Conservation (phyloP, 805 yeast species). For the Candida nitratophila region DNA sequence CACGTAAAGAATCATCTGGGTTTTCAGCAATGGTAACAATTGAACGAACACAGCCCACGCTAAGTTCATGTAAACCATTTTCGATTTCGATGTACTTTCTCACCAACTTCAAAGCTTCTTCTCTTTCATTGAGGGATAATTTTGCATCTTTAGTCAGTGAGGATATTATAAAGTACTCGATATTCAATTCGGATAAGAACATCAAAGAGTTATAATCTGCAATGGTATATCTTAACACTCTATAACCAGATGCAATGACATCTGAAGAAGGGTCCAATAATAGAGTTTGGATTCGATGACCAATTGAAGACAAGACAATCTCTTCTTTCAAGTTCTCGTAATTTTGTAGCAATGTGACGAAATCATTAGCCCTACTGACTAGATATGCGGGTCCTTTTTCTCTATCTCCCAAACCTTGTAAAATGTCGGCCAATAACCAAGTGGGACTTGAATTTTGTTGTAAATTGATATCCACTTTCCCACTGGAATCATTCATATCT, state of each 20-base stretch:
- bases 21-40: slow-evolving; percentile 57
- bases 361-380: slow-evolving; percentile 57
- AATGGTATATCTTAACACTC: slow-evolving; percentile 62
- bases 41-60: slow-evolving; percentile 60
- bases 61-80: slow-evolving; percentile 44
- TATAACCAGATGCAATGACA: slow-evolving; percentile 68
- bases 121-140: slow-evolving; percentile 42
- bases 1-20: slow-evolving; percentile 41
- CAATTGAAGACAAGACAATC: slow-evolving; percentile 49
- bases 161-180: slow-evolving; percentile 58
- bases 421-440: slow-evolving; percentile 56
- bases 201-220: slow-evolving; percentile 46
- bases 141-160: slow-evolving; percentile 50
- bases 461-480: background rate
- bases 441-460: slow-evolving; percentile 35
- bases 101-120: slow-evolving; percentile 68
- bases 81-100: slow-evolving; percentile 52
- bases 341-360: slow-evolving; percentile 47
- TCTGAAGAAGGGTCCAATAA: slow-evolving; percentile 42
- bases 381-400: slow-evolving; percentile 43
- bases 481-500: background rate
- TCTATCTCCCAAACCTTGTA: slow-evolving; percentile 47
- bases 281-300: slow-evolving; percentile 52
- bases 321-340: slow-evolving; percentile 60
- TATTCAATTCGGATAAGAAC: slow-evolving; percentile 43